phyloP scores from a whole-genome alignment of 768 basidiomycete species.

The Leucosporidium yakuticum region DNA sequence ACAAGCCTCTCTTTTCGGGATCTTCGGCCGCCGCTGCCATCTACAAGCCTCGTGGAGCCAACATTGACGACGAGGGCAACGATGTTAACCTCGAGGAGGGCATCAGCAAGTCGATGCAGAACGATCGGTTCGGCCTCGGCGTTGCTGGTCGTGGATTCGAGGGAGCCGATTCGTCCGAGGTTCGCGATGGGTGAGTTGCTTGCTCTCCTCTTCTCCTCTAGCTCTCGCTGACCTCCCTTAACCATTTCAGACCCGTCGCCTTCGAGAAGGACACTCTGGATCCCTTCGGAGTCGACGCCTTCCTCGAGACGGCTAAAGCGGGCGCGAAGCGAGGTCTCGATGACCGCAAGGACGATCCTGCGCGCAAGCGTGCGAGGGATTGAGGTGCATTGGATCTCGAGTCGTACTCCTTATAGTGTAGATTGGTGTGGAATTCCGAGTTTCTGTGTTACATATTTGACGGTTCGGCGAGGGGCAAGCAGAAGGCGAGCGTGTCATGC shows the following conservation, averaged over 20 bases:
- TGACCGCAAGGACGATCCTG: slow-evolving; percentile 20
- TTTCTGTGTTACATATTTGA: too few relatives aligned
- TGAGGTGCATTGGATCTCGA: neutral
- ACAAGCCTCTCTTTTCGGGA: slow-evolving; percentile 90
- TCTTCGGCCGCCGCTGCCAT: slow-evolving; percentile 98
- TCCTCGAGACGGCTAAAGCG: slow-evolving; percentile 92
- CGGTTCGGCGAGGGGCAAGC: too few relatives aligned
- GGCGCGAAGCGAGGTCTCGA: slow-evolving; percentile 53
- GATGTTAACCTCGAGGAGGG: slow-evolving; percentile 81
- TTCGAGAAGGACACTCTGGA: slow-evolving; percentile 98
- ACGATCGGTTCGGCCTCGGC: slow-evolving; percentile 89
- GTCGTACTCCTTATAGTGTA: too few relatives aligned
- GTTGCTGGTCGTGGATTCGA: slow-evolving; percentile 75
- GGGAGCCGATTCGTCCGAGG: slow-evolving; percentile 77
- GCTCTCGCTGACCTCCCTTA: neutral
- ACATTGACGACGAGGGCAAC: slow-evolving; percentile 77
- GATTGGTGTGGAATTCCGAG: too few relatives aligned
- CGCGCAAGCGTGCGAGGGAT: slow-evolving; percentile 29
- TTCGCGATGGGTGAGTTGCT: slow-evolving; percentile 29
- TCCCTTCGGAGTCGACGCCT: slow-evolving; percentile 93
- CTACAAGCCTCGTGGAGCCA: slow-evolving; percentile 89
- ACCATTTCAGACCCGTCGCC: slow-evolving; percentile 87
- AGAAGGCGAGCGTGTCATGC: too few relatives aligned
- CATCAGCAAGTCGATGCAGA: slow-evolving; percentile 78
- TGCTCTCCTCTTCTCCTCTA: neutral